Conservation (phyloP, 2,329 filamentous ascomycete genomes). For the Botrytis fragariae region DNA sequence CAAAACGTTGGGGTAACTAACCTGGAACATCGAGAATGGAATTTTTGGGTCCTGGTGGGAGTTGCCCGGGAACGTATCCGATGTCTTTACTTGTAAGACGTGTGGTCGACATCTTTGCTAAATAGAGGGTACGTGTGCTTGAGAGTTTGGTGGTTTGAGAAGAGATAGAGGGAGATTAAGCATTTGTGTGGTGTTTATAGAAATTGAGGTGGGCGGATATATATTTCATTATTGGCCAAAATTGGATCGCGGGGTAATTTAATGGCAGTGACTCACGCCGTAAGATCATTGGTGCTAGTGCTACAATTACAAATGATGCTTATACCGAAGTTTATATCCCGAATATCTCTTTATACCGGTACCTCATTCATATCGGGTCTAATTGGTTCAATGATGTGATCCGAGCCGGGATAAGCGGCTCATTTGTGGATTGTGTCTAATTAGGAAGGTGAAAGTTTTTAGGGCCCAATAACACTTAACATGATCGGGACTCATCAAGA, state of each 20-base stretch:
- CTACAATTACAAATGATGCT: neutral
- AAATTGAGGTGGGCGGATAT: neutral
- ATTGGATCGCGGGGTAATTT: neutral
- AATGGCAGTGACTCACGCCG: neutral
- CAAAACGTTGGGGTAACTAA: neutral
- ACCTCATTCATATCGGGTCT: neutral
- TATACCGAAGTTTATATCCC: neutral
- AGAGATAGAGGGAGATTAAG: too few species aligned
- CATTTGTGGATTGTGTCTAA: neutral
- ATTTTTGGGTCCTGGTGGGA: slow-evolving; percentile 34
- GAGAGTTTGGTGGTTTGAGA: neutral
- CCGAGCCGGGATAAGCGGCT: neutral
- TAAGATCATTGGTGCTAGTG: neutral
- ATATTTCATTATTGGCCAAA: neutral
- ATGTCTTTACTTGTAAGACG: slow-evolving; percentile 23
- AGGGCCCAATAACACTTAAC: neutral
- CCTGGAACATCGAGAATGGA: slow-evolving; percentile 37
- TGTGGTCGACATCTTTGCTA: neutral
- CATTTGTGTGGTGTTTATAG: neutral
- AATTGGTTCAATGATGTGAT: neutral
- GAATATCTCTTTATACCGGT: neutral
- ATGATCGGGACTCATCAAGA: neutral
- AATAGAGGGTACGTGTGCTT: neutral
- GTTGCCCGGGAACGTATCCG: slow-evolving; percentile 33
- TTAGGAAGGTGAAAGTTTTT: neutral